A percentile compares a stretch with the other conserved stretches of the same genome.
These are phyloP conservation scores for Maudiozyma serrabonitensis DNA, from an alignment of 805 yeast species.

Conservation along the genomic window DNA sequence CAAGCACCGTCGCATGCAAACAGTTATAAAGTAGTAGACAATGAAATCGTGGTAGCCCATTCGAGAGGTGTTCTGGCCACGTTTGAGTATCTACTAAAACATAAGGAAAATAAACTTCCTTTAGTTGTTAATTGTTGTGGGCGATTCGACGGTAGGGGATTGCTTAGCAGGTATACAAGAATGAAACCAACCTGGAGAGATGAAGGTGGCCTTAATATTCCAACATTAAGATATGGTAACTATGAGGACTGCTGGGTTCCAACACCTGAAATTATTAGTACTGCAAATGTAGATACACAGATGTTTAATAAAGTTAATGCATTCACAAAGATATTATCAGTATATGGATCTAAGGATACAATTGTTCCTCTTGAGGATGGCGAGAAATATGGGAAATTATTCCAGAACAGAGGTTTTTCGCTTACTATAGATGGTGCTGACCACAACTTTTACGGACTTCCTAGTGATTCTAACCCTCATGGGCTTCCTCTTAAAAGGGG, in stretches of 20 bases:
- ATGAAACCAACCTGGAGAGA: constrained; percentile 32
- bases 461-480: constrained; percentile 30
- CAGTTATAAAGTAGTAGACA: constrained; percentile 8
- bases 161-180: constrained; percentile 32
- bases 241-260: constrained; percentile 36
- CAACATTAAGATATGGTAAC: constrained; percentile 44
- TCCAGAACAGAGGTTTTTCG: constrained; percentile 48
- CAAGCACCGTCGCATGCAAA: not conserved
- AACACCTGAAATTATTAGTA: constrained; percentile 39
- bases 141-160: constrained; percentile 46
- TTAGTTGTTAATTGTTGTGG: constrained; percentile 64
- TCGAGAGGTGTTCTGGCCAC: constrained; percentile 73
- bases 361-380: constrained; percentile 60
- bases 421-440: constrained; percentile 59
- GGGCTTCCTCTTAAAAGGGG: constrained; percentile 37
- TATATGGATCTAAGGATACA: constrained; percentile 63
- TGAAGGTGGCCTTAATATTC: constrained; percentile 33
- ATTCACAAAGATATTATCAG: constrained; percentile 46
- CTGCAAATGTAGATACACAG: constrained; percentile 40
- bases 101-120: constrained; percentile 38
- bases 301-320: constrained; percentile 34
- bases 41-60: constrained; percentile 61
- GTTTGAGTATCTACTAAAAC: constrained; percentile 53
- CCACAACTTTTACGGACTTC: constrained; percentile 64
- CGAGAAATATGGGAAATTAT: constrained; percentile 44